Evolutionary conservation across 139 green algal genomes (phyloP), one percentile per base, ranked within the genome.

Genomic region (Volvox reticuliferus): DNA sequence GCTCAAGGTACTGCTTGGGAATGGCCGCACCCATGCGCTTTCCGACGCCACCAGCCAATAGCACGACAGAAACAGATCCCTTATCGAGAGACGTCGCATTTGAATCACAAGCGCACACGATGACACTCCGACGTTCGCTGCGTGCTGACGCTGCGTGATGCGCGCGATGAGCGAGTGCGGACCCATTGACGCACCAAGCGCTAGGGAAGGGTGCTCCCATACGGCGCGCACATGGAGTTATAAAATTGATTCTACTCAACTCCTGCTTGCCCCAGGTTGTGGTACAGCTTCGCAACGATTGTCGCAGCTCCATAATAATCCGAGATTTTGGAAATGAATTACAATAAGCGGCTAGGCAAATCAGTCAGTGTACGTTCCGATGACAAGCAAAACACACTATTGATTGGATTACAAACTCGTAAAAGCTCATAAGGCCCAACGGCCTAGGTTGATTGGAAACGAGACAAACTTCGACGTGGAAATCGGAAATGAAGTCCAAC

Each of bases 1-100:
- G 93, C 26, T 97, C 93, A 1, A 99, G 94, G 91, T 99, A 99
- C 93, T 99, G 98, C 95, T 99, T 99, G 33, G 98, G 98, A 79
- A 99, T 99, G 82, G 92, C 71, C 1, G 98, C 97, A 80, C 97
- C 97, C 98, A 99, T 99, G 61, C 98, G 96, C 93, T 99, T 99
- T 90, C 98, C 98, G 30, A 98, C 96, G 44, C 98, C 98, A 21
- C 98, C 98, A 30, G 98, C 96, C 28, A 99, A 92, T 16, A 99
- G 94, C 13, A 99, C 92, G 1, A 99, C 91, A 88, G 95, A 97
- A 12, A 99, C 97, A 50, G 91, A 93, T 36, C 85, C 85, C 28
- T 55, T 71, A 20, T 89, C 5, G 14, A 89, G 85, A 19, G 9
- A 21, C 19, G 16, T 21, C 12, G 68, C 33, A 24, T 36, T 50